Evolutionary conservation across 176 grass and related monocot species (phyloP).

Genomic region (Oryza officinalis): DNA sequence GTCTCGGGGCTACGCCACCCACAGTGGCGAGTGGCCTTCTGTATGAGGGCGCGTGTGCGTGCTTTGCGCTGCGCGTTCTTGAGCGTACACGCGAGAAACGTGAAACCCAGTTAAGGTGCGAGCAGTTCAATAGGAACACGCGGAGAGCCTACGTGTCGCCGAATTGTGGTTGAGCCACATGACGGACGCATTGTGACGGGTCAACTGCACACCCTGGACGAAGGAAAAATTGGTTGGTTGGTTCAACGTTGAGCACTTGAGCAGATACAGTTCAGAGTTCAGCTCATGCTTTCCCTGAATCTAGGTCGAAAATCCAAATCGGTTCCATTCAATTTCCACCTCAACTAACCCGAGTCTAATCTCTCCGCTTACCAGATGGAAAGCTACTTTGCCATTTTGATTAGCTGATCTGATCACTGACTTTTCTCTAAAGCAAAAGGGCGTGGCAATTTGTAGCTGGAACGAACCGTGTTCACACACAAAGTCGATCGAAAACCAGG

Average conservation of each 20-base stretch:
- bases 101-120: too few relatives aligned
- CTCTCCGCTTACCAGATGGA: not conserved
- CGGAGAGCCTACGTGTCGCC: too few relatives aligned
- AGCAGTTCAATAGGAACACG: too few relatives aligned
- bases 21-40: too few relatives aligned
- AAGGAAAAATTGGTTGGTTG: not conserved
- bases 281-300: not conserved
- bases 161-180: too few relatives aligned
- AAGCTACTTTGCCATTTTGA: constrained; percentile 2
- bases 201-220: too few relatives aligned
- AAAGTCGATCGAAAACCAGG: not conserved
- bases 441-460: not conserved
- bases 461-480: constrained; percentile 1
- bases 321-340: not conserved
- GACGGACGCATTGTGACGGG: too few relatives aligned
- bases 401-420: not conserved
- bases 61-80: too few relatives aligned
- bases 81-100: too few relatives aligned
- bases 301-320: not conserved
- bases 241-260: not conserved
- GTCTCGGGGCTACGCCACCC: too few relatives aligned
- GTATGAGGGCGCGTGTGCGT: too few relatives aligned
- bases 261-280: not conserved
- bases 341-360: not conserved
- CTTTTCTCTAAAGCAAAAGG: constrained; percentile 12